phyloP scores from a whole-genome alignment of 2,329 filamentous ascomycete genomes.

The Coleophoma crateriformis region DNA sequence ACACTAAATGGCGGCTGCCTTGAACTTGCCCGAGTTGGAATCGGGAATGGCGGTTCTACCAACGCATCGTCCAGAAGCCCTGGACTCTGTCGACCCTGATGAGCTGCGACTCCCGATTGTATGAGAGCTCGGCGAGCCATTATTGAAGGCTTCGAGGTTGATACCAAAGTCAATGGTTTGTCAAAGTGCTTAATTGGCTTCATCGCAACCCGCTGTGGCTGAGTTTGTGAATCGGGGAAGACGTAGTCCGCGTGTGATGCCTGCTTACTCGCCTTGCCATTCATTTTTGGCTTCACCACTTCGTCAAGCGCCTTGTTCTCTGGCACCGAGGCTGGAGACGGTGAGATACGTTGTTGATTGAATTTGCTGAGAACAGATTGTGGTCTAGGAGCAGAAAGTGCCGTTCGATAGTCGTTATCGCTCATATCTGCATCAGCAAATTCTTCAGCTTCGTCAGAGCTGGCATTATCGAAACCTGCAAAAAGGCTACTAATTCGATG shows the following conservation, averaged over 20 bases:
- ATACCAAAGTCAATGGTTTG: slow-evolving; percentile 22
- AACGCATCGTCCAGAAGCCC: slow-evolving; percentile 50
- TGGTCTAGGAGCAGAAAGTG: slow-evolving; percentile 57
- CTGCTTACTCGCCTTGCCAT: slow-evolving; percentile 9
- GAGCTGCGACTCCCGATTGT: slow-evolving; percentile 68
- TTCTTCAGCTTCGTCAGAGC: slow-evolving; percentile 61
- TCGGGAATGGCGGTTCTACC: slow-evolving; percentile 77
- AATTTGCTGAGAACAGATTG: slow-evolving; percentile 9
- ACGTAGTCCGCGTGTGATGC: slow-evolving; percentile 13
- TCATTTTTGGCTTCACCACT: slow-evolving; percentile 7
- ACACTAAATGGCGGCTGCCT: slow-evolving; percentile 62
- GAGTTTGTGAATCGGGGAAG: slow-evolving; percentile 14
- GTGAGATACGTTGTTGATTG: slow-evolving; percentile 10
- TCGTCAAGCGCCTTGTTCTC: slow-evolving; percentile 19
- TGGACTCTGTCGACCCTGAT: slow-evolving; percentile 59
- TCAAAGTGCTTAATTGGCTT: slow-evolving; percentile 22
- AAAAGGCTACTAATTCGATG: slow-evolving; percentile 81
- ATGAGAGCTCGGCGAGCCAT: slow-evolving; percentile 79
- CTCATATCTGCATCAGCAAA: slow-evolving; percentile 56
- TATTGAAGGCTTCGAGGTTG: slow-evolving; percentile 34
- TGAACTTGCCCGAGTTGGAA: slow-evolving; percentile 84
- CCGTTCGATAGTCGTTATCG: slow-evolving; percentile 63
- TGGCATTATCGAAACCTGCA: slow-evolving; percentile 72
- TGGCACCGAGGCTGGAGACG: slow-evolving; percentile 20
- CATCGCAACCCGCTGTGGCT: slow-evolving; percentile 9